These are phyloP conservation scores for Penicillium simplicissimum DNA, from an alignment of 495 filamentous ascomycete genomes.

Conservation along the genomic window DNA sequence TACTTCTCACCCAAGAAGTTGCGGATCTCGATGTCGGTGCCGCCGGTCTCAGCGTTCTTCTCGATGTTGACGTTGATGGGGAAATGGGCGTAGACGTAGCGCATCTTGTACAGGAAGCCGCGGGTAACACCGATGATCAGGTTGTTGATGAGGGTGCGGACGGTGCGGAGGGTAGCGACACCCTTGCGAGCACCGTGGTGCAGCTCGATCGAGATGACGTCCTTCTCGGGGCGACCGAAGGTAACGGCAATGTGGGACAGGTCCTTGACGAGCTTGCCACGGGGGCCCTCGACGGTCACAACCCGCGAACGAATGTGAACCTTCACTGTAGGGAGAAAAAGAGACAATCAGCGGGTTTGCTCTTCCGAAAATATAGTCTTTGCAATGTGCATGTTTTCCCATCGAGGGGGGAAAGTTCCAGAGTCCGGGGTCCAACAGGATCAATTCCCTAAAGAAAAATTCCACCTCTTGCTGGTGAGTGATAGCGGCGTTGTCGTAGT, in stretches of 20 bases:
- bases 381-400: background rate
- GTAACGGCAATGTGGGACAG: constrained; percentile 93
- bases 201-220: constrained; percentile 89
- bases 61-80: constrained; percentile 99
- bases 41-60: constrained; percentile 88
- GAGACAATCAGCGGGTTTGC: constrained; percentile 26
- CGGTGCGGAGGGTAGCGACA: constrained; percentile 95
- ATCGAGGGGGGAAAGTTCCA: background rate
- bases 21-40: constrained; percentile 92
- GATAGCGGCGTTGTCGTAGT: constrained; percentile 10
- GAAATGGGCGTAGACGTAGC: constrained; percentile 99
- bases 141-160: constrained; percentile 97
- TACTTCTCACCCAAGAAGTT: constrained; percentile 99
- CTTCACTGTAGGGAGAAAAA: constrained; percentile 68
- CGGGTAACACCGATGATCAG: constrained; percentile 95
- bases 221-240: constrained; percentile 80
- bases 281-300: constrained; percentile 94
- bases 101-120: constrained; percentile 99
- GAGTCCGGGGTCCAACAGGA: background rate
- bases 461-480: constrained; percentile 12
- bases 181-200: constrained; percentile 98
- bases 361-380: background rate
- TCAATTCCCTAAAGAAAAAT: background rate
- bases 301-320: constrained; percentile 91
- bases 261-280: constrained; percentile 94